Percentiles rank a stretch among this genome's conserved stretches.
Conservation (phyloP, 495 filamentous ascomycete species). For the Pyrenula massariospora region DNA sequence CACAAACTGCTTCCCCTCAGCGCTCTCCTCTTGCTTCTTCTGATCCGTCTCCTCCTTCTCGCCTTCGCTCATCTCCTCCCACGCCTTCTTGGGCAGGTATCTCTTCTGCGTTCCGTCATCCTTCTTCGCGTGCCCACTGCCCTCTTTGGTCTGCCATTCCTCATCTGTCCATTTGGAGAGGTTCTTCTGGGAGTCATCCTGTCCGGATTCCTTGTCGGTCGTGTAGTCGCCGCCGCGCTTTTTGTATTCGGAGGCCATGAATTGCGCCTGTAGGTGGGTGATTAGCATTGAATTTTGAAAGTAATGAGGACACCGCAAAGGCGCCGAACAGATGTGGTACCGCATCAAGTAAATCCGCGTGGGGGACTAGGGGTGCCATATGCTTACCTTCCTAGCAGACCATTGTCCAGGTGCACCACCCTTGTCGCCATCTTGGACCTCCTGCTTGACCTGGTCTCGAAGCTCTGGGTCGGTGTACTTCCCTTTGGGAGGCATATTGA, state of each 20-base stretch:
- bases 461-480: constrained; percentile 37
- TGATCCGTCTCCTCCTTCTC: constrained; percentile 32
- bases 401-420: constrained; percentile 37
- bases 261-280: constrained; percentile 23
- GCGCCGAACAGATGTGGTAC: too few relatives aligned
- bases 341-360: too few relatives aligned
- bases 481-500: constrained; percentile 30
- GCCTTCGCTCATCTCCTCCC: constrained; percentile 31
- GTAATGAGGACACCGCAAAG: too few relatives aligned
- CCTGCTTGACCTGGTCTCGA: constrained; percentile 33
- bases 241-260: constrained; percentile 40
- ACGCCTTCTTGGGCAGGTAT: constrained; percentile 36
- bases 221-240: constrained; percentile 36
- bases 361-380: background rate
- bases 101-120: constrained; percentile 31
- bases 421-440: constrained; percentile 33
- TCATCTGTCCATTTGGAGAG: constrained; percentile 33
- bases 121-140: constrained; percentile 27
- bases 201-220: constrained; percentile 25
- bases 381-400: constrained; percentile 32
- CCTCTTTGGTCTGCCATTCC: constrained; percentile 41
- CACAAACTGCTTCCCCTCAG: constrained; percentile 33
- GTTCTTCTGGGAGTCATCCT: constrained; percentile 27
- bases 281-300: background rate
- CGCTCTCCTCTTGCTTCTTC: constrained; percentile 28